Percentiles rank a stretch among this genome's conserved stretches.
Conservation (phyloP, 176 grass and related monocot genomes). For the Aegilops umbellulata region DNA sequence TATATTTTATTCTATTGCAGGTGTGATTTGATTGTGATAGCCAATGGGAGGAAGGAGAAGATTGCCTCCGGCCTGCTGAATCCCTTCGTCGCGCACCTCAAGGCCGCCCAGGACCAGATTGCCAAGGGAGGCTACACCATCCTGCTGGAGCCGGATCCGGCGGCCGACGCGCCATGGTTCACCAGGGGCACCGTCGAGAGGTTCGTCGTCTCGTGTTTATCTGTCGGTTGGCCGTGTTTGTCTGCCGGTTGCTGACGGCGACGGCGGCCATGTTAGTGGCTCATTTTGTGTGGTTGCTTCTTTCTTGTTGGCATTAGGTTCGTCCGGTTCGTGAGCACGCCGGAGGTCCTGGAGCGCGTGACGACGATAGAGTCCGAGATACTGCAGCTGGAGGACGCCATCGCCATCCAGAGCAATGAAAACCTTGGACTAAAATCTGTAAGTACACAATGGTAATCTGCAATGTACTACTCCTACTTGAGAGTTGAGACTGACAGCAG, state of each 20-base stretch:
- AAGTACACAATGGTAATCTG: slow-evolving; percentile 2
- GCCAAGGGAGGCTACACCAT: slow-evolving; percentile 90
- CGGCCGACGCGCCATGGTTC: slow-evolving; percentile 65
- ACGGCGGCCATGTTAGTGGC: neutral
- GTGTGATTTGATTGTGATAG: slow-evolving; percentile 87
- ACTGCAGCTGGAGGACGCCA: slow-evolving; percentile 82
- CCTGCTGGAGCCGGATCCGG: slow-evolving; percentile 52
- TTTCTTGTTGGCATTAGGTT: slow-evolving; percentile 50
- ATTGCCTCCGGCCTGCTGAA: slow-evolving; percentile 87
- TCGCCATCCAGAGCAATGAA: slow-evolving; percentile 61
- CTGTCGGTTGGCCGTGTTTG: neutral
- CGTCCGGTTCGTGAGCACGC: slow-evolving; percentile 97
- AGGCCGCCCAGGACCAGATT: slow-evolving; percentile 88
- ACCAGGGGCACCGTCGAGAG: slow-evolving; percentile 87
- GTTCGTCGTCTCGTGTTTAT: slow-evolving; percentile 21
- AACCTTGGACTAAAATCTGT: slow-evolving; percentile 53
- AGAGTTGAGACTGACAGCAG: neutral
- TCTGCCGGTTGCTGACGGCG: neutral
- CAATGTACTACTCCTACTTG: neutral
- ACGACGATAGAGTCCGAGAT: slow-evolving; percentile 91
- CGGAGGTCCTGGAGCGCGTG: slow-evolving; percentile 86
- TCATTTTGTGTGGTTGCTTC: slow-evolving; percentile 31
- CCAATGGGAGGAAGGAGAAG: slow-evolving; percentile 78
- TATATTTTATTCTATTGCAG: slow-evolving; percentile 2
- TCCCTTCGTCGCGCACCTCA: slow-evolving; percentile 81